Evolutionary conservation across 176 grass and related monocot genomes (phyloP).

Genomic region (Musa schizocarpa): DNA sequence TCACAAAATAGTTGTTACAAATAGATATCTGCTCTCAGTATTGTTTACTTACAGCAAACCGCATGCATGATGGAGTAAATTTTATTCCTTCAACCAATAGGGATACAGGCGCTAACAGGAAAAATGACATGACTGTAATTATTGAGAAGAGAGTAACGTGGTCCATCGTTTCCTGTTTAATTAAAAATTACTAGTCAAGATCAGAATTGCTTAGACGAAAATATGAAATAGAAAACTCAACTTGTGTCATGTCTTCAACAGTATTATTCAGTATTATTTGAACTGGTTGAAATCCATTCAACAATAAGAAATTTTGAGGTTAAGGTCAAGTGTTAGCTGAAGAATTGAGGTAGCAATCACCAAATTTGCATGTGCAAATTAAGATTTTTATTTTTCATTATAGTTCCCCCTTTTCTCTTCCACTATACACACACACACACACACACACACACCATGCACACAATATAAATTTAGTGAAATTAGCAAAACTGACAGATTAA

Average conservation of each 20-base stretch:
- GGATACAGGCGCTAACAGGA: conserved; percentile 47
- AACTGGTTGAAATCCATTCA: neutral
- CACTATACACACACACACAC: too few relatives aligned
- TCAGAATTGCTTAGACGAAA: neutral
- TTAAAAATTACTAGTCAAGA: neutral
- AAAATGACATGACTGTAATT: conserved; percentile 57
- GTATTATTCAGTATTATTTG: neutral
- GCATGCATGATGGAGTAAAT: conserved; percentile 53
- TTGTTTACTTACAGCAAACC: conserved; percentile 34
- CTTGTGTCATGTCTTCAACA: neutral
- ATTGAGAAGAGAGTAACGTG: conserved; percentile 75
- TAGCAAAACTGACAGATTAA: neutral
- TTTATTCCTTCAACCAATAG: conserved; percentile 53
- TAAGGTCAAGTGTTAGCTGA: neutral
- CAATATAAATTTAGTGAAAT: neutral
- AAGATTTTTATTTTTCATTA: neutral
- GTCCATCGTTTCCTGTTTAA: conserved; percentile 48
- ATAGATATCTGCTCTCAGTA: neutral
- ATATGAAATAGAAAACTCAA: neutral
- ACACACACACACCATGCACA: too few relatives aligned
- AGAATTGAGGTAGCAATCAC: neutral
- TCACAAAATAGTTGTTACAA: neutral
- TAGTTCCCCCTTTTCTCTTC: too few relatives aligned
- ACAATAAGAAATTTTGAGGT: neutral
- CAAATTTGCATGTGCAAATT: neutral